Conservation (phyloP, 1,284 basidiomycete species). For the Leccinum pseudoinsigne region DNA sequence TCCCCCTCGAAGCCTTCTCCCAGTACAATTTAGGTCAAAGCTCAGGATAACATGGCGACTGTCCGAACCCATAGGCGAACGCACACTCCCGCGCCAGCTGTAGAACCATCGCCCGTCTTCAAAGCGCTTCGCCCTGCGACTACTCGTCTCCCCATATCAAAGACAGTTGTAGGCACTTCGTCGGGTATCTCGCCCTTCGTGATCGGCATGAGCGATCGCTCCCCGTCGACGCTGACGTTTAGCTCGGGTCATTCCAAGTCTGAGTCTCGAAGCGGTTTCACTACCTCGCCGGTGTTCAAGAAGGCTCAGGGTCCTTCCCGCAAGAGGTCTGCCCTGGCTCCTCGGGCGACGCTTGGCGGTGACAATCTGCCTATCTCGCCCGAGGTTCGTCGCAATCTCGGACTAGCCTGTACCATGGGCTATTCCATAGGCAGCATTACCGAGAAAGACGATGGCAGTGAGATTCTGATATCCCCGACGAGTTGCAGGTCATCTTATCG, state of each 20-base stretch:
- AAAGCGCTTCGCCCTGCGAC: slow-evolving; percentile 57
- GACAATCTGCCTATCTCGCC: slow-evolving; percentile 44
- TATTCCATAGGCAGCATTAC: slow-evolving; percentile 48
- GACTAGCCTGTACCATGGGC: slow-evolving; percentile 65
- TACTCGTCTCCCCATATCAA: slow-evolving; percentile 21
- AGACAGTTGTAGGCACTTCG: slow-evolving; percentile 11
- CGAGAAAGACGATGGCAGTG: slow-evolving; percentile 49
- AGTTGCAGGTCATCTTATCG: slow-evolving; percentile 63
- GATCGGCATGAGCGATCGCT: slow-evolving; percentile 28
- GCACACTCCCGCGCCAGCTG: slow-evolving; percentile 52
- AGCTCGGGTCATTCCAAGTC: slow-evolving; percentile 38
- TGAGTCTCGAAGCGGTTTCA: slow-evolving; percentile 33
- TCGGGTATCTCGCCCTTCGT: slow-evolving; percentile 18
- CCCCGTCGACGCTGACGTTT: slow-evolving; percentile 43
- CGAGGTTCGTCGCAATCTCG: slow-evolving; percentile 53
- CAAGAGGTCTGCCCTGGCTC: slow-evolving; percentile 35
- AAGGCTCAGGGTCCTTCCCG: slow-evolving; percentile 34
- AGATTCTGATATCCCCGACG: slow-evolving; percentile 78
- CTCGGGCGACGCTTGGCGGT: slow-evolving; percentile 15
- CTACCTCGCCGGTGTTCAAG: slow-evolving; percentile 51
- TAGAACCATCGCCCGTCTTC: slow-evolving; percentile 51
- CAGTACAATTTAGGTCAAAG: slow-evolving; percentile 9
- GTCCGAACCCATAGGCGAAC: slow-evolving; percentile 49
- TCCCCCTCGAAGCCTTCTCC: slow-evolving; percentile 44
- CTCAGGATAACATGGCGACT: slow-evolving; percentile 19